Evolutionary conservation across 2,329 filamentous ascomycete genomes (phyloP).

Genomic region (Niveomyces coronatus): DNA sequence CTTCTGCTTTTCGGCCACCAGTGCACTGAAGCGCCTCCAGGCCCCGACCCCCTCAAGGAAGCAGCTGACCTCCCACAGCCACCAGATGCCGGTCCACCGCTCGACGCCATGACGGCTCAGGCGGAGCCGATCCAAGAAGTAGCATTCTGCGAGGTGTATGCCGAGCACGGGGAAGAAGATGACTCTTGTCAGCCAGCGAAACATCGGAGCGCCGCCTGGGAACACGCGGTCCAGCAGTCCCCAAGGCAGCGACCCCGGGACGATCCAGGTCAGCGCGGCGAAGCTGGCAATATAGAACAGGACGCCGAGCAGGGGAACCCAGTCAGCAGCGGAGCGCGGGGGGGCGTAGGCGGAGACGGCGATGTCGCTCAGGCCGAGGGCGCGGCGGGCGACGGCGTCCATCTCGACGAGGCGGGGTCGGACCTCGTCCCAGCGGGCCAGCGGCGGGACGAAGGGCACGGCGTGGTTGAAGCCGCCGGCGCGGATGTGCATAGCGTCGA

Average conservation of each 20-base stretch:
- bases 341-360: conserved; percentile 29
- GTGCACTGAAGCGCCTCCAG: conserved; percentile 35
- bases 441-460: conserved; percentile 59
- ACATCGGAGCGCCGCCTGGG: conserved; percentile 48
- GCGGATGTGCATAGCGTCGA: conserved; percentile 12
- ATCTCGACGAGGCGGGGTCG: conserved; percentile 64
- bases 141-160: conserved; percentile 57
- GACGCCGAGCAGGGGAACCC: conserved; percentile 44
- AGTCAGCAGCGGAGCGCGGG: conserved; percentile 35
- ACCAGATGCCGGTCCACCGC: conserved; percentile 39
- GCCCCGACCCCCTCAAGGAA: conserved; percentile 44
- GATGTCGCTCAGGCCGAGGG: conserved; percentile 47
- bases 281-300: conserved; percentile 43
- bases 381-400: conserved; percentile 43
- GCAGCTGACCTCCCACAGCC: conserved; percentile 40
- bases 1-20: conserved; percentile 27
- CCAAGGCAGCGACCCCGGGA: conserved; percentile 40
- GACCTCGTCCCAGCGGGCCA: conserved; percentile 57
- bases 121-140: conserved; percentile 37
- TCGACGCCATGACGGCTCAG: conserved; percentile 38
- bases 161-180: conserved; percentile 49
- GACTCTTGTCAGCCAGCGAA: conserved; percentile 46
- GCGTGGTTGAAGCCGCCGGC: conserved; percentile 25
- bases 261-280: conserved; percentile 37
- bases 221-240: conserved; percentile 38